Base-by-base conservation (phyloP, 2,329 filamentous ascomycete genomes). In the Triangularia verruculosa region DNA sequence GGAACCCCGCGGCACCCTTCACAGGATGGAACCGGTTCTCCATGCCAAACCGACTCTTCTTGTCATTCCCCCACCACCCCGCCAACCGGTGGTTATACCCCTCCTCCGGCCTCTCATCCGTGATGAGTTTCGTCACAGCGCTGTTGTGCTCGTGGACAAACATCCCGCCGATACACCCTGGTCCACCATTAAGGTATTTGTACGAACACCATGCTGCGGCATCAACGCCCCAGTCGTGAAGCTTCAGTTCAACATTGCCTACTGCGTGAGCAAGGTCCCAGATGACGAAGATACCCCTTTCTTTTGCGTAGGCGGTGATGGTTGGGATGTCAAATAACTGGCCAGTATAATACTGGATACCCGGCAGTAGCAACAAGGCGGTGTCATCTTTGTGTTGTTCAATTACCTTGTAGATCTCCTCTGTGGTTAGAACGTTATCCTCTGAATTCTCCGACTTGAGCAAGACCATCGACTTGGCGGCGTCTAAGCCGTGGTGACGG, bases 51-150 rank as follows among this genome's bases (percentile, higher is more conserved):
- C 91, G 81, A 28, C 82, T 86, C 52, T 75, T 74, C 71, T 90
- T 91, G 74, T 89, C 86, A 63, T 86, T 89, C 27, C 90, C 90
- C 90, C 90, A 94, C 91, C 91, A 94, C 11, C 91, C 91, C n/a
- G 86, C 83, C 9, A 93, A 76, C 12, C 90, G 82, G 54, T 86
- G 86, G 4, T 69, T 68, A 68, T 79, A 80, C 6, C 73, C 75
- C 28, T 72, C 73, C 67, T 76, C 73, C 43, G 75, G 72, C 47
- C 70, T 68, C n/a, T 73, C 70, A 59, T 75, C 75, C 5, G 71
- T 70, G 57, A 72, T 70, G 12, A 66, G 62, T 5, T 71, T 73
- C 24, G 74, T 70, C 53, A 77, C 74, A n/a, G 73, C 71, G 52
- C 85, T 84, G 71, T 91, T 87, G 30, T 78, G 81, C 65, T 89